Evolutionary conservation across 495 filamentous ascomycete genomes (phyloP), one percentile per base, ranked within the genome.

Genomic region (Aspergillus cristatus): DNA sequence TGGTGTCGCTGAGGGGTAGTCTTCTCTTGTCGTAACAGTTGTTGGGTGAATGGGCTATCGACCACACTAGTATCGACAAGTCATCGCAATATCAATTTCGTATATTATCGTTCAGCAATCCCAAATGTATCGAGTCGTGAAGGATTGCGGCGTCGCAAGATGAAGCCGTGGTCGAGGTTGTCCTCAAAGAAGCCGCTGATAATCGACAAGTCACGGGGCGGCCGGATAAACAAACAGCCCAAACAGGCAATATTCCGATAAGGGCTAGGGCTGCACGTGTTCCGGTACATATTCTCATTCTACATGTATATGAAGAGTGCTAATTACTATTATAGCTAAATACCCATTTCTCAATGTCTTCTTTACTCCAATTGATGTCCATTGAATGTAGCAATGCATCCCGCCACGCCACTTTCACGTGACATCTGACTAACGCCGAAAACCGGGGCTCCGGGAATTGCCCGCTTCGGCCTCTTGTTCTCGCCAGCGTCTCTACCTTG

Each of bases 201-300:
- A n/a, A 43, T 38, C 35, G 35, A 34, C 33, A 26, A 43, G 46
- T 50, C 46, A 52, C 48, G 53, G 42, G 48, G 37, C 20, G 33
- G 40, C 28, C 29, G 47, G 43, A 54, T 68, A 67, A 68, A 68
- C 65, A 68, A 68, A 67, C 56, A 68, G 55, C 63, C 63, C 65
- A 63, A 66, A 63, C 56, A 45, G 61, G 60, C 45, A 60, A 47
- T 16, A 14, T 14, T 29, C 14, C 40, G 62, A 64, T 67, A 66
- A 64, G 48, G 41, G 48, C 41, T 53, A 53, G 56, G 46, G 50
- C 45, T 45, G 26, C 55, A 57, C 46, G 41, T 54, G 50, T 15
- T 34, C 30, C 32, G 29, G 18, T 41, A n/a, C n/a, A n/a, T n/a
- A n/a, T n/a, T n/a, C n/a, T n/a, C n/a, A 24, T 24, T 24, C 8